Percentiles rank a stretch among this genome's conserved stretches.
Conservation (phyloP, 352 stramenopile species). For the Pythium dissotocum region DNA sequence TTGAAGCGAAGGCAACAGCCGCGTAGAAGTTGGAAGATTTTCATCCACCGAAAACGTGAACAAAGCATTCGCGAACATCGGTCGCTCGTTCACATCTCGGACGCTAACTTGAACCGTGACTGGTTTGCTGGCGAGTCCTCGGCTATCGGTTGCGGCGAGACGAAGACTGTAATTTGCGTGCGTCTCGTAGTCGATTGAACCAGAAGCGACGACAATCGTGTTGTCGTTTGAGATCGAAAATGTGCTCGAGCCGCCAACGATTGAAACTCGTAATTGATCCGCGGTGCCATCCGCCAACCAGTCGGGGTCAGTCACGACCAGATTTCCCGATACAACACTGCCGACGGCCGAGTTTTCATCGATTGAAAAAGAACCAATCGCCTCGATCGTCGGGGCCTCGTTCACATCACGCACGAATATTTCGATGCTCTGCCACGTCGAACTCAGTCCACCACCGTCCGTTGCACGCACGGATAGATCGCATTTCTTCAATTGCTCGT, state of each 20-base stretch:
- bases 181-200: slow-evolving; percentile 24
- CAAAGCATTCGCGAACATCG: slow-evolving; percentile 13
- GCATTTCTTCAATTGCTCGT: slow-evolving; percentile 24
- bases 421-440: slow-evolving; percentile 23
- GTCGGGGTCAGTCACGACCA: slow-evolving; percentile 28
- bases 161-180: slow-evolving; percentile 15
- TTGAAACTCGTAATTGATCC: slow-evolving; percentile 4
- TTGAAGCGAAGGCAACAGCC: slow-evolving; percentile 17
- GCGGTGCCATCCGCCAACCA: slow-evolving; percentile 12
- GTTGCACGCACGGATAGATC: slow-evolving; percentile 16
- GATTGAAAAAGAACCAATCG: slow-evolving; percentile 11
- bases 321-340: slow-evolving; percentile 9
- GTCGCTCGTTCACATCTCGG: slow-evolving; percentile 38
- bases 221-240: slow-evolving; percentile 12
- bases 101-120: slow-evolving; percentile 27
- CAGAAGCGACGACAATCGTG: not conserved
- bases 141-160: slow-evolving; percentile 23
- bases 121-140: slow-evolving; percentile 15
- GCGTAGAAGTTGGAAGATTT: slow-evolving; percentile 27
- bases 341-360: slow-evolving; percentile 24
- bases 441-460: slow-evolving; percentile 24
- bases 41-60: slow-evolving; percentile 29
- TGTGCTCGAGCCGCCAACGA: not conserved
- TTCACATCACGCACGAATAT: slow-evolving; percentile 32
- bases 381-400: slow-evolving; percentile 21